Base-by-base conservation (phyloP, 2,329 filamentous ascomycete species). In the Byssoonygena ceratinophila region DNA sequence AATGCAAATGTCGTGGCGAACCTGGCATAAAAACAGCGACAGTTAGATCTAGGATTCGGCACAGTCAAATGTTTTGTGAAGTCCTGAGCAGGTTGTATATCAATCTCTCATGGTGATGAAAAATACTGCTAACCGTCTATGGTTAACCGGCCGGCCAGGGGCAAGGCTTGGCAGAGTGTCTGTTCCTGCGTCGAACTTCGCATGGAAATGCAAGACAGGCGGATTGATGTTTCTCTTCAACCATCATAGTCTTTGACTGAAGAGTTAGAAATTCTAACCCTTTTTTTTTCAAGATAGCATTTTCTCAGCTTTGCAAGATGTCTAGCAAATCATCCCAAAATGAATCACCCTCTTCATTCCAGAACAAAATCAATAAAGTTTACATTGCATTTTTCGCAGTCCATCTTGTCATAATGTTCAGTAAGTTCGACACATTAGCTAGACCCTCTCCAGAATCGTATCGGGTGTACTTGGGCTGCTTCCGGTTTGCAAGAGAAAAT, bases 401-500 rank as follows among this genome's bases (percentile, higher is more conserved):
- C 20, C 80, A 83, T 60, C 63, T 84, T 31, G 79, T 80, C 0
- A 71, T 83, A 36, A 78, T 83, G 67, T 74, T 83, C 57, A 66
- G 81, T 83, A 68, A 57, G 74, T 64, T 23, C 9, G 16, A 16
- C n/a, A 40, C 8, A 23, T 18, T 18, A 37, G 4, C 34, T 16
- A 5, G 7, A 9, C 2, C 9, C 18, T 37, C 34, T 16, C 18
- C 5, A 6, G 31, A 34, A 34, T 34, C 14, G 31, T 7, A 29
- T 4, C 27, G 11, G 27, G n/a, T n/a, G n/a, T 29, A 29, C 27
- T 16, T 37, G 14, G 14, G 34, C 7, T 12, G 34, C 4, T 37
- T 37, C 34, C 4, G 31, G 31, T 18, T 31, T n/a, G 20, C 6
- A 12, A 6, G 31, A 34, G 31, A 34, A 14, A 3, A 34, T 34